Conservation (phyloP, 306 rosid species). For the Prunus fruticosa region DNA sequence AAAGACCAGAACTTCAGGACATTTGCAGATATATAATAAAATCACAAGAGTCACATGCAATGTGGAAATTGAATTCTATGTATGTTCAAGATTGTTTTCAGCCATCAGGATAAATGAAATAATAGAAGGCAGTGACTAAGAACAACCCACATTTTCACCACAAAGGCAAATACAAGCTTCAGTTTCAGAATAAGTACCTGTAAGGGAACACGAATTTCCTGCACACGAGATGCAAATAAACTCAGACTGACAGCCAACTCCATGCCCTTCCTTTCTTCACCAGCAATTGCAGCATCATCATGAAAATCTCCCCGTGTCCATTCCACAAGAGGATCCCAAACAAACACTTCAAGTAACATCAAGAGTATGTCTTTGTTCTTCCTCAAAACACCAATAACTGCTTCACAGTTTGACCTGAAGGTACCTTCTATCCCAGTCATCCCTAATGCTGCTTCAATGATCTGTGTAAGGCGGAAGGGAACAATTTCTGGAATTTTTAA, state of each 20-base stretch:
- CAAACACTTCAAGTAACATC: constrained; percentile 91
- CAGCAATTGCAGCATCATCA: constrained; percentile 95
- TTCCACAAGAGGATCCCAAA: constrained; percentile 95
- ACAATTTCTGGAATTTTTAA: constrained; percentile 94
- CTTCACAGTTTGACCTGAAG: constrained; percentile 93
- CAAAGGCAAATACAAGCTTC: constrained; percentile 3
- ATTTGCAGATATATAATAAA: background rate
- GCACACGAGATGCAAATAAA: constrained; percentile 96
- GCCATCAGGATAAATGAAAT: background rate
- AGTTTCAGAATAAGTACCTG: constrained; percentile 47
- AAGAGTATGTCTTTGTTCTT: constrained; percentile 86
- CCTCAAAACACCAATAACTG: constrained; percentile 65
- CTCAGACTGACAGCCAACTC: constrained; percentile 98
- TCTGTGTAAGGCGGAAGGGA: constrained; percentile 95
- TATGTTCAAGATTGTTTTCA: background rate
- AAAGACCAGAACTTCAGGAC: background rate
- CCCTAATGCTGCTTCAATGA: constrained; percentile 92
- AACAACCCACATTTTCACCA: background rate
- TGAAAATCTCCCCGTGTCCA: constrained; percentile 98
- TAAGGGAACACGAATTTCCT: constrained; percentile 93
- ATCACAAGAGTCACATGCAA: background rate
- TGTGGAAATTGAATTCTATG: constrained; percentile 8
- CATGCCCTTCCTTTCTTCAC: constrained; percentile 99
- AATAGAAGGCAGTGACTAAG: background rate
- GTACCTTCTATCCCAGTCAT: constrained; percentile 90